Evolutionary conservation across 116 monocot genomes (phyloP), one percentile per base, ranked within the genome.

Genomic region (Trichopus zeylanicus): DNA sequence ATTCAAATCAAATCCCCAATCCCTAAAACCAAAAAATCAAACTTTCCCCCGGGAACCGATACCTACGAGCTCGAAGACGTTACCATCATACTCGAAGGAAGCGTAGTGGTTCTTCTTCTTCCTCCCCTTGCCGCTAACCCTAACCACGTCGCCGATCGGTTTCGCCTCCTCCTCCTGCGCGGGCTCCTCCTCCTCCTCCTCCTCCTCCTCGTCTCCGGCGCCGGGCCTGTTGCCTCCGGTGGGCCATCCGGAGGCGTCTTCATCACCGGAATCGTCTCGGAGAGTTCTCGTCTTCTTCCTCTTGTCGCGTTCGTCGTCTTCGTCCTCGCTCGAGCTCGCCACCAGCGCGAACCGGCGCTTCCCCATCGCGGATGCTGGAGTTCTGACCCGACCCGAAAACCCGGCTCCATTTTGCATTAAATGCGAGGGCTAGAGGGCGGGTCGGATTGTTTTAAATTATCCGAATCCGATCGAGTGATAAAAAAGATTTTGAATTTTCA

Each of bases 31-130:
- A n/a, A n/a, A n/a, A n/a, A n/a, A n/a, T n/a, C n/a, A 24, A 22
- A 15, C 2, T 25, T 16, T 9, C 6, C 28, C 3, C n/a, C n/a
- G 3, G 10, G 20, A 25, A 61, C 55, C 30, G 52, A 28, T n/a
- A 4, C 63, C 55, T 34, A 92, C 92, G 11, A 88, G 76, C 61
- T 87, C 88, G 69, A 72, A 93, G 12, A 58, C 64, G 38, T 81
- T 84, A 1, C 76, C 84, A 30, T 93, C 85, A 59, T 70, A 70
- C 72, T 93, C 93, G 54, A 93, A 93, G 9, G 85, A 81, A 0
- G 58, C 20, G 48, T 79, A 88, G 68, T 93, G 88, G 27, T 64
- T 84, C 74, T 81, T 88, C 82, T 58, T 73, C 73, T 64, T 71
- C 74, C 58, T 81, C n/a, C 93, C 93, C 60, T 79, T 93, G 9